These are phyloP conservation scores for Colletotrichum phormii DNA, from an alignment of 2,329 filamentous ascomycete genomes.

Conservation along the genomic window DNA sequence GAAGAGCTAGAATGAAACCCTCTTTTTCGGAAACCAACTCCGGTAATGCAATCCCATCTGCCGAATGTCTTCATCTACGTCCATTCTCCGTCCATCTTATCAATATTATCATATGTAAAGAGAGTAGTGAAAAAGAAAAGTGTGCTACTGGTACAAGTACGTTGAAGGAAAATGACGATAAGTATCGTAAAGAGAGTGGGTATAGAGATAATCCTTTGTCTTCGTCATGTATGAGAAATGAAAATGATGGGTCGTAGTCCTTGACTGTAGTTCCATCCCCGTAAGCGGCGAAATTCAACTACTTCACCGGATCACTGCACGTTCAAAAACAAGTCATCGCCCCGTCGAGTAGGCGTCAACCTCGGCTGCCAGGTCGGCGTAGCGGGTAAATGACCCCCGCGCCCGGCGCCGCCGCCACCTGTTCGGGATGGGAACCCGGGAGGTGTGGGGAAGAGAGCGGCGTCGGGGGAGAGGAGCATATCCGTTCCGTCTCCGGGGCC, in stretches of 20 bases:
- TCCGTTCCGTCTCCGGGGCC: conserved; percentile 13
- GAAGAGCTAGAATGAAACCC: conserved; percentile 22
- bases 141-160: conserved; percentile 21
- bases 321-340: conserved; percentile 72
- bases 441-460: conserved; percentile 18
- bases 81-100: neutral
- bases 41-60: conserved; percentile 8
- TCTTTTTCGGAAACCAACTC: conserved; percentile 27
- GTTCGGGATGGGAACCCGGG: conserved; percentile 1
- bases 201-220: conserved; percentile 24
- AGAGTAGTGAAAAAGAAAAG: conserved; percentile 5
- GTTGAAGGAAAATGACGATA: neutral
- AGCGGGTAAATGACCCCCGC: conserved; percentile 47
- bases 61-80: neutral
- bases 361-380: conserved; percentile 72
- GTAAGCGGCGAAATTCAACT: too few species aligned
- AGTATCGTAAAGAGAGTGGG: conserved; percentile 23
- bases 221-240: conserved; percentile 6
- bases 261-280: neutral
- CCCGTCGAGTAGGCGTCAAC: conserved; percentile 74
- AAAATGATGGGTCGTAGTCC: neutral
- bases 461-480: conserved; percentile 29
- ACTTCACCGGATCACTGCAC: conserved; percentile 53
- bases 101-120: conserved; percentile 22
- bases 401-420: neutral